phyloP scores from a whole-genome alignment of 768 basidiomycete genomes.

The Leccinum longicurvipes region DNA sequence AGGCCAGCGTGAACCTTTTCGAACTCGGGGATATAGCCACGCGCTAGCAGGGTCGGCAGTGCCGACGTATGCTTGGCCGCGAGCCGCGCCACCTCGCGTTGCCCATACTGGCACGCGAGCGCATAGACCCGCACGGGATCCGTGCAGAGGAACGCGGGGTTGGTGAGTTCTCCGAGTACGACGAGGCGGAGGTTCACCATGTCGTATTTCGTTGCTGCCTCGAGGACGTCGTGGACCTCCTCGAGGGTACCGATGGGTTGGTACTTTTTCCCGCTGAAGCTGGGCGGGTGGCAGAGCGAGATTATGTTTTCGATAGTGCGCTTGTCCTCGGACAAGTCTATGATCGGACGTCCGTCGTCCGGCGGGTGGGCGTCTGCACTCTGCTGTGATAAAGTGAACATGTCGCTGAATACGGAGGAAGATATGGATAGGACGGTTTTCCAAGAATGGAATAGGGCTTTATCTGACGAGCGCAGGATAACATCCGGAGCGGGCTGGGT shows the following conservation, averaged over 20 bases:
- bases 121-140: conserved; percentile 10
- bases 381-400: conserved; percentile 14
- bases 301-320: conserved; percentile 6
- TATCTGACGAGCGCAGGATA: conserved; percentile 15
- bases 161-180: conserved; percentile 4
- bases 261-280: not conserved
- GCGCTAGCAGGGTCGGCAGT: not conserved
- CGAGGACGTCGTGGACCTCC: conserved; percentile 10
- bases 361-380: not conserved
- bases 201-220: conserved; percentile 14
- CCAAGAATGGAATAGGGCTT: conserved; percentile 2
- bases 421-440: conserved; percentile 5
- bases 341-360: not conserved
- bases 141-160: not conserved
- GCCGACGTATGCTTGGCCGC: conserved; percentile 10
- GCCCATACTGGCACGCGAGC: conserved; percentile 10
- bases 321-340: conserved; percentile 15
- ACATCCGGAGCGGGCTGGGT: conserved; percentile 8
- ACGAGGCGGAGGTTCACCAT: conserved; percentile 5
- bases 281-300: conserved; percentile 7
- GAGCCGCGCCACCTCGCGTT: not conserved
- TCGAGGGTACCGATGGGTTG: not conserved
- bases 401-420: conserved; percentile 13
- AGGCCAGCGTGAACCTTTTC: conserved; percentile 9
- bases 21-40: conserved; percentile 5